Conservation (phyloP, 164 flowering plant species). For the Hamamelis virginiana region DNA sequence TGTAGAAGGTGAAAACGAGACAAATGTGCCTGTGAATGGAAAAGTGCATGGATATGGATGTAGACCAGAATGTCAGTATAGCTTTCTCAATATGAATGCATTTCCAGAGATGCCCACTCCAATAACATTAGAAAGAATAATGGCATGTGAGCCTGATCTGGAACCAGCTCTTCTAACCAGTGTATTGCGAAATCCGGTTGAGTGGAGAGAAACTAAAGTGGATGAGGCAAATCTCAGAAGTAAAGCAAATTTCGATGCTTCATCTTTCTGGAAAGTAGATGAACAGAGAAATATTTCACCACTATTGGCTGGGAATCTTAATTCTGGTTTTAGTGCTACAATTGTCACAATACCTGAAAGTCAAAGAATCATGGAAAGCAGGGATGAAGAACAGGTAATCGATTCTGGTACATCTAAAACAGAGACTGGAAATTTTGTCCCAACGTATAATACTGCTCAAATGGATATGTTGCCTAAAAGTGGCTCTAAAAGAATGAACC, state of each 20-base stretch:
- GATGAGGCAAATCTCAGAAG: background rate
- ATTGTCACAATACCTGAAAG: background rate
- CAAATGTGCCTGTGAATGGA: background rate
- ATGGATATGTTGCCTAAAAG: conserved; percentile 1
- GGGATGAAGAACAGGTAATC: background rate
- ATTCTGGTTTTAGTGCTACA: conserved; percentile 4
- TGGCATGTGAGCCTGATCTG: conserved; percentile 2
- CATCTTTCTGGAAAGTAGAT: background rate
- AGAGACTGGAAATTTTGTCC: background rate
- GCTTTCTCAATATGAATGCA: background rate
- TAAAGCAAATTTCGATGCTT: background rate
- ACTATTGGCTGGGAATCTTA: background rate
- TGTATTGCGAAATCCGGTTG: background rate
- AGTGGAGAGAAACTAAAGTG: conserved; percentile 1
- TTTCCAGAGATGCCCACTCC: background rate
- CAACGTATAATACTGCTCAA: background rate
- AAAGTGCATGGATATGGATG: conserved; percentile 2
- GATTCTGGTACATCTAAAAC: background rate
- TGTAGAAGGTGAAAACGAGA: background rate
- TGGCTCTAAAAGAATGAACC: background rate
- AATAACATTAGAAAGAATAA: background rate
- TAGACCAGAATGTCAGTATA: background rate
- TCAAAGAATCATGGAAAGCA: background rate
- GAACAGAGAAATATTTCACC: background rate
- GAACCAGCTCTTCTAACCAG: background rate